phyloP scores from a whole-genome alignment of 1,284 basidiomycete genomes.

The Ganoderma resinaceum region DNA sequence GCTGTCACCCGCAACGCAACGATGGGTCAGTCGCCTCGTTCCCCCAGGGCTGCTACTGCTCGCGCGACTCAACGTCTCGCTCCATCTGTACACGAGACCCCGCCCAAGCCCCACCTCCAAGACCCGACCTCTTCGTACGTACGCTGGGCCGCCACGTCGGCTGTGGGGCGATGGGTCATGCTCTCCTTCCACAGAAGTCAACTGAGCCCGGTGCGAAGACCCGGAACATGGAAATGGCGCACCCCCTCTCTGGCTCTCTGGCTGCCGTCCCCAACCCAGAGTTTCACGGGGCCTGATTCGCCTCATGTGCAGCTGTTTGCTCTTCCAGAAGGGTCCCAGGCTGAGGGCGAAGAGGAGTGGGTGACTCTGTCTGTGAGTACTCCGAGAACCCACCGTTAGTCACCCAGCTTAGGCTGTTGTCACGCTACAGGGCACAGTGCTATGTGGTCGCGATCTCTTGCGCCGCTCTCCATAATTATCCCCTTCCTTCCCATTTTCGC shows the following conservation, averaged over 20 bases:
- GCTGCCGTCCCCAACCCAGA: constrained; percentile 9
- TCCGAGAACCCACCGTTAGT: neutral
- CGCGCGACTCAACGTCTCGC: neutral
- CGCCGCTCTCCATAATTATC: constrained; percentile 17
- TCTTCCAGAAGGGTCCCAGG: constrained; percentile 26
- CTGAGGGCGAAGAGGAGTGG: constrained; percentile 7
- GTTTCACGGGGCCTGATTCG: constrained; percentile 21
- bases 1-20: constrained; percentile 8
- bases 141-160: neutral
- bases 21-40: constrained; percentile 9
- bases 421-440: neutral
- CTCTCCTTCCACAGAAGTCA: neutral
- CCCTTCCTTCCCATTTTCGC: constrained; percentile 2
- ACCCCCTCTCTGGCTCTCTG: constrained; percentile 13
- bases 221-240: constrained; percentile 15
- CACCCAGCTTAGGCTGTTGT: constrained; percentile 9
- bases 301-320: constrained; percentile 25
- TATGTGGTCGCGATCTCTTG: constrained; percentile 16
- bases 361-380: constrained; percentile 13
- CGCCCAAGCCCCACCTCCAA: constrained; percentile 11
- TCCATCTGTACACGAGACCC: constrained; percentile 10
- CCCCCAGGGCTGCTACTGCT: constrained; percentile 9
- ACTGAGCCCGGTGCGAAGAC: constrained; percentile 27
- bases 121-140: neutral
- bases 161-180: neutral